A percentile compares a stretch with the other conserved stretches of the same genome.
phyloP scores from a whole-genome alignment of 164 flowering plant species.

The Aristolochia californica region DNA sequence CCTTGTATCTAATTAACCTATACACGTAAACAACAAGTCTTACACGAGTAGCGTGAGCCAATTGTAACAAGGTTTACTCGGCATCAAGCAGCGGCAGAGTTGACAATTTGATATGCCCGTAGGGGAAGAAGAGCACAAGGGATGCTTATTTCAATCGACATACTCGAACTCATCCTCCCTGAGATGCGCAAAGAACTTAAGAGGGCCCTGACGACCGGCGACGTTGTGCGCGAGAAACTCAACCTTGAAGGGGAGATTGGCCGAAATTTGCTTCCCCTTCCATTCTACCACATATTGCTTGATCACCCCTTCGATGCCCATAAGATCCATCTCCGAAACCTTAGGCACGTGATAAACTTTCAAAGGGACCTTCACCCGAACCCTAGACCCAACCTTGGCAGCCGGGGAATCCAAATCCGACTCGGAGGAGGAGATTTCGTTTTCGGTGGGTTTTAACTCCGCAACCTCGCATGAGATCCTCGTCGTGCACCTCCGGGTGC shows the following conservation, averaged over 20 bases:
- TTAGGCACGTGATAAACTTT: slow-evolving; percentile 77
- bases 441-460: neutral
- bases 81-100: no score
- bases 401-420: neutral
- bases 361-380: slow-evolving; percentile 65
- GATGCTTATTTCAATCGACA: slow-evolving; percentile 2
- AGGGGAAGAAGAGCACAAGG: neutral
- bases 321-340: slow-evolving; percentile 54
- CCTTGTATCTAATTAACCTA: no score
- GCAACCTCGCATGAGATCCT: slow-evolving; percentile 3
- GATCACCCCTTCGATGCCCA: slow-evolving; percentile 52
- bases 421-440: neutral
- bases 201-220: slow-evolving; percentile 36
- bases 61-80: no score
- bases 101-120: neutral
- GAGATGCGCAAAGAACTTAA: slow-evolving; percentile 73
- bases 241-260: slow-evolving; percentile 72
- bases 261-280: slow-evolving; percentile 76
- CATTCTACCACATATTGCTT: slow-evolving; percentile 66
- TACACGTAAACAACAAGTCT: no score
- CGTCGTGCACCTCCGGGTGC: neutral
- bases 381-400: slow-evolving; percentile 50
- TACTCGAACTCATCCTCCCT: slow-evolving; percentile 83
- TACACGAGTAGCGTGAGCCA: no score
- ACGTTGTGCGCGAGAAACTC: slow-evolving; percentile 33